These are phyloP conservation scores for Rhodamnia argentea DNA, from an alignment of 345 rosid genomes.

Conservation along the genomic window DNA sequence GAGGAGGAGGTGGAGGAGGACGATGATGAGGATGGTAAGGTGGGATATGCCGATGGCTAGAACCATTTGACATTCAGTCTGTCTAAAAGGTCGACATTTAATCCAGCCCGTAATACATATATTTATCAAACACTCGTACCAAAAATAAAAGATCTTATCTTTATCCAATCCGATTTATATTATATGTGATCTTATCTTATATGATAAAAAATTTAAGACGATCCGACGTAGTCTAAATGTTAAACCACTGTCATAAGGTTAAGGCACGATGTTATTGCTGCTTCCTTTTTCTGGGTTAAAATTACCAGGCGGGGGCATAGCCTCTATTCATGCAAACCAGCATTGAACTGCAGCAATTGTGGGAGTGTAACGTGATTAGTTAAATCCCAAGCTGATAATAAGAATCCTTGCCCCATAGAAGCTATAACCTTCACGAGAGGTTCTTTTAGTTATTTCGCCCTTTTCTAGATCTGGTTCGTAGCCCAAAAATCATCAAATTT, in stretches of 20 bases:
- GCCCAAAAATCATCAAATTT: not conserved
- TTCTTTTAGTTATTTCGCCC: not conserved
- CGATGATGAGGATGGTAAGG: not conserved
- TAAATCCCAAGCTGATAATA: not conserved
- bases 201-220: not conserved
- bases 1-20: not conserved
- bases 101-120: not conserved
- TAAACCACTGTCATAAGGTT: not conserved
- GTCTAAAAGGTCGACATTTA: not conserved
- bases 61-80: not conserved
- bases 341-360: not conserved
- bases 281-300: not conserved
- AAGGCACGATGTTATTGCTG: not conserved
- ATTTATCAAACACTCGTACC: not conserved
- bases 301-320: not conserved
- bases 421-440: not conserved
- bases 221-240: not conserved
- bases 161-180: not conserved
- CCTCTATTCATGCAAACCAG: not conserved
- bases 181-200: not conserved
- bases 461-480: not conserved
- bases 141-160: not conserved
- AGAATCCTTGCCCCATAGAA: not conserved
- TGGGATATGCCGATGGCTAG: not conserved
- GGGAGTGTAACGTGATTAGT: not conserved